Base-by-base conservation (phyloP, 1,284 basidiomycete genomes). In the Cutaneotrichosporon sp. region DNA sequence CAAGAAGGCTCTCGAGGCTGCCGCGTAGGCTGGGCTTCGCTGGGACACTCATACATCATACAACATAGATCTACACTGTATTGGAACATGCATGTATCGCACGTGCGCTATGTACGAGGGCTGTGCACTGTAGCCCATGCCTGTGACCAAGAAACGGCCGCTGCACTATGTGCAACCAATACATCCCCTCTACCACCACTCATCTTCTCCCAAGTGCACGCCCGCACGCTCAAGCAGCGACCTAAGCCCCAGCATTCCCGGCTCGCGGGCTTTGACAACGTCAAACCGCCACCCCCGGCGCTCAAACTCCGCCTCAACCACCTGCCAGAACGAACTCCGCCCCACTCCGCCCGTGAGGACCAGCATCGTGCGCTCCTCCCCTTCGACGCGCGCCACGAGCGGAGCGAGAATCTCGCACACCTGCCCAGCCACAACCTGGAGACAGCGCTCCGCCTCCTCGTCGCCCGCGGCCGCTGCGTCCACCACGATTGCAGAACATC, bases 401-500 rank as follows among this genome's bases (percentile, higher is more conserved):
- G 61, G 56, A 12, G 46, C 35, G 22, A 61, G 52, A 6, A 24
- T 46, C 14, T 52, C 55, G 32, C 53, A 54, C 22, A 63, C 61
- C 54, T 56, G 46, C 10, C 16, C 43, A 22, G 60, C 62, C 24
- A 59, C 48, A 14, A 22, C 32, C 6, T 19, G 20, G 17, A 60
- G 32, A 2, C 54, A n/a, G 7, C 51, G 22, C 2, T 17, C 3
- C 1, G 59, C 59, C 27, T 52, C 59, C 4, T 16, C 33, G 35
- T 58, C 55, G 3, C 29, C 52, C 1, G 27, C 43, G 11, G n/a
- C n/a, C 12, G 55, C 59, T 1, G 49, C 59, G 0, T 1, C 7
- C 16, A 57, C 34, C 5, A 52, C 55, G 22, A 57, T 37, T 4
- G 27, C 43, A n/a, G 55, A 32, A 12, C 50, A 50, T 8, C 34